Evolutionary conservation across 176 grass and related monocot genomes (phyloP), one percentile per base, ranked within the genome.

Genomic region (Pontederia crassipes): DNA sequence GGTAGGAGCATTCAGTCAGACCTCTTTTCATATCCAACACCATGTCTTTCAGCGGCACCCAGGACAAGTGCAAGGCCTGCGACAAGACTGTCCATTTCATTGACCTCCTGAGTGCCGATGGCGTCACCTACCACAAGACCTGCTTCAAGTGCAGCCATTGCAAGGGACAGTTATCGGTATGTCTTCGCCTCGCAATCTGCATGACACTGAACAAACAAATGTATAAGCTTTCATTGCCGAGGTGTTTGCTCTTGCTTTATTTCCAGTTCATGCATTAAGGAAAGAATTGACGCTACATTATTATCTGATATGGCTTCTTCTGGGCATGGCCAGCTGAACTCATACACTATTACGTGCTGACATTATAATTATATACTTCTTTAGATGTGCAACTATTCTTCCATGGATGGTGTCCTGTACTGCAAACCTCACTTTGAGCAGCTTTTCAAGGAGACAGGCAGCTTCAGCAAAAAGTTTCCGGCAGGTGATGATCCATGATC

Each of bases 391-490:
- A 95, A 8, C 66, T 95, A 95, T 17, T 95, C 85, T 58, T 95
- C 89, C 72, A 95, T 95, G 89, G 89, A 95, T 59, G 89, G 89
- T 3, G 85, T 95, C 45, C 81, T 95, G 20, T 95, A 95, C 70
- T 95, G 89, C 74, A 95, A 95, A 79, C 80, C 89, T 65, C 89
- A 95, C 62, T 95, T 95, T 61, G 89, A 95, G 85, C 89, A 95
- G 76, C 85, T 95, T 66, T 95, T 95, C 75, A 95, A 95, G 79
- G 89, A 95, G 73, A 95, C 85, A 4, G 89, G 89, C 61, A 85
- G 78, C 45, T 95, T 95, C 73, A 85, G 75, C 13, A 95, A 95
- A 75, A 95, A 95, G 69, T 95, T 95, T 48, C 66, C 85, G 46
- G 53, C 89, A 72, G 85, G 89, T 95, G 57, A 65, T n/a, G 24